Evolutionary conservation across 1,139 yeast genomes (phyloP), one percentile per base, ranked within the genome.

Genomic region (Lizanozyma gosingica): DNA sequence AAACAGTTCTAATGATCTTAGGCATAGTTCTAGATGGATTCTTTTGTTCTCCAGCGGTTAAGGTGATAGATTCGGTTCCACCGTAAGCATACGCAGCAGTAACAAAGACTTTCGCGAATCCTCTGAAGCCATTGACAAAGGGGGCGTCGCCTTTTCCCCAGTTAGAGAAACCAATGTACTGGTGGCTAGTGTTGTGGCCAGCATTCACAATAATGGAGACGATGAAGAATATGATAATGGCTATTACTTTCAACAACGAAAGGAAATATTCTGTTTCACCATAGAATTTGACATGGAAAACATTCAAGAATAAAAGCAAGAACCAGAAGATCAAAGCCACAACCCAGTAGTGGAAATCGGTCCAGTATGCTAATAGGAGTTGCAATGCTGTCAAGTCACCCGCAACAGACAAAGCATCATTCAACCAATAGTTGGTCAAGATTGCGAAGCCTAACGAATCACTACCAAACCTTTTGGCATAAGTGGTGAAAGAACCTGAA

Each of bases 231-330:
- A 77, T 73, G n/a, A 75, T 53, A 44, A 76, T 71, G 3, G 80
- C 70, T 36, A 75, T 50, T 33, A 77, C 73, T 50, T 77, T 82
- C 43, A 81, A 61, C 29, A 78, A 60, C 0, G 88, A 85, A 46
- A 81, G 66, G 75, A 78, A 76, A 53, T 77, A 80, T 54, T 80
- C 86, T 6, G 80, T 63, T 51, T 80, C 86, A 33, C 86, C 86
- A 50, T 76, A 80, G 37, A 65, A 68, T 43, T 60, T 63, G 18
- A 80, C 86, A 46, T 72, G 77, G 44, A 77, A 60, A 33, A 77
- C 65, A 52, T 79, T 80, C 43, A 78, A 59, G 8, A 59, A 49
- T 29, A 81, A 56, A 17, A 80, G 60, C 35, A 77, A 62, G 9
- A 71, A 63, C 83, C 83, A 80, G 45, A 79, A 76, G 29, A 80